These are phyloP conservation scores for Pontederia crassipes DNA, from an alignment of 176 grass and related monocot species.

Conservation along the genomic window DNA sequence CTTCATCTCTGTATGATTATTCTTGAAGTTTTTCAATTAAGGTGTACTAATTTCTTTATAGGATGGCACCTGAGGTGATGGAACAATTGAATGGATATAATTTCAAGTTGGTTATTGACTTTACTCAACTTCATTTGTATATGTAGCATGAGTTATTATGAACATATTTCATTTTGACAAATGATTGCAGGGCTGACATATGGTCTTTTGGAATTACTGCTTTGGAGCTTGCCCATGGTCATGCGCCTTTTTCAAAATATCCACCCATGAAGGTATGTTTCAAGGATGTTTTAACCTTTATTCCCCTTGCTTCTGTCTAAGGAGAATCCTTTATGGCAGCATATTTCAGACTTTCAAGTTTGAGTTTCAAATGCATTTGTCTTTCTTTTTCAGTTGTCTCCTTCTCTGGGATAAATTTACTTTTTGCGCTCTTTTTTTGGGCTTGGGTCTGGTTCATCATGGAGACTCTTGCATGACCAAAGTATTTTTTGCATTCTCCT, in stretches of 20 bases:
- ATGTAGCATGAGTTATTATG: neutral
- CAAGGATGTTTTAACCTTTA: neutral
- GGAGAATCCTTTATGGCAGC: too few species aligned
- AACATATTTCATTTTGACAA: conserved; percentile 19
- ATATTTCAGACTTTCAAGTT: too few species aligned
- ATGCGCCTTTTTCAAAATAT: conserved; percentile 93
- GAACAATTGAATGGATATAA: conserved; percentile 86
- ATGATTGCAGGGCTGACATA: conserved; percentile 78
- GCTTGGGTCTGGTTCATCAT: neutral
- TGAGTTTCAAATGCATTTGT: too few species aligned
- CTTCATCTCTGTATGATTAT: neutral
- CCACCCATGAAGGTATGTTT: conserved; percentile 86
- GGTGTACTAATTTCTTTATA: conserved; percentile 27
- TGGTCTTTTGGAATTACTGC: conserved; percentile 99
- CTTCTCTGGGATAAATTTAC: too few species aligned
- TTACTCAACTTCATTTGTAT: conserved; percentile 3
- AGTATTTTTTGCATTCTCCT: conserved; percentile 3
- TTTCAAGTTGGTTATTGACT: conserved; percentile 61
- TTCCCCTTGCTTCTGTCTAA: too few species aligned
- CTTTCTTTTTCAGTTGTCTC: too few species aligned
- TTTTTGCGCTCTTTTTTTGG: too few species aligned
- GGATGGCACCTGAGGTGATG: conserved; percentile 99
- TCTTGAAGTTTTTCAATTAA: conserved; percentile 10
- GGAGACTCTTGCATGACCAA: conserved; percentile 3
- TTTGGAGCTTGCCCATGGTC: conserved; percentile 94